phyloP scores from a whole-genome alignment of 129 eudicot species.

The Chrysanthemum lavandulifolium region DNA sequence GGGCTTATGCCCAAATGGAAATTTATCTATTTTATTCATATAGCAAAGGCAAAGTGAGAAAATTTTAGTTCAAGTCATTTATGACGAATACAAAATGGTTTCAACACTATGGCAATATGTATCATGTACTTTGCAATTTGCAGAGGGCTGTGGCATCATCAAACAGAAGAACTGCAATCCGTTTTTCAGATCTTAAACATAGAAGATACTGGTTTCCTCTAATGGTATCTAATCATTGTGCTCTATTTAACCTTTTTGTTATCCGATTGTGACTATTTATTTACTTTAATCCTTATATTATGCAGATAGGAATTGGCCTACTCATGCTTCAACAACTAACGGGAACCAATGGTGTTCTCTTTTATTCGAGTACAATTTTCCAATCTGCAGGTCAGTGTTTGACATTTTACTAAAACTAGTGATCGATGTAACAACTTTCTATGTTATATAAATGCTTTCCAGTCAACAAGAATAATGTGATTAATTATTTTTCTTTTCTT shows the following conservation, averaged over 20 bases:
- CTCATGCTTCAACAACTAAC: conserved; percentile 72
- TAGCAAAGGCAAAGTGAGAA: no score
- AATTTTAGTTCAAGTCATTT: no score
- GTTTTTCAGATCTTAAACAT: conserved; percentile 70
- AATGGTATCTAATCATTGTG: conserved; percentile 48
- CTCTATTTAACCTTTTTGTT: background rate
- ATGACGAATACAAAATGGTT: background rate
- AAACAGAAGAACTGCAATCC: conserved; percentile 69
- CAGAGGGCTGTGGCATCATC: conserved; percentile 87
- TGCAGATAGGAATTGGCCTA: conserved; percentile 90
- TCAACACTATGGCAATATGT: background rate
- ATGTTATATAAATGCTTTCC: background rate
- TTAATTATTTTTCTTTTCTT: conserved; percentile 19
- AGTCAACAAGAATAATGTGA: background rate
- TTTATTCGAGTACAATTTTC: conserved; percentile 82
- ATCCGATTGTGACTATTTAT: background rate
- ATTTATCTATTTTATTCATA: no score
- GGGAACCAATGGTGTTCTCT: conserved; percentile 87
- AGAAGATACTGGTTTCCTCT: conserved; percentile 95
- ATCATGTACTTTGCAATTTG: conserved; percentile 15
- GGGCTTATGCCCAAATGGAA: no score
- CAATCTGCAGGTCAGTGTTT: conserved; percentile 66
- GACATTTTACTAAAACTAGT: background rate
- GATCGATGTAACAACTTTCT: background rate
- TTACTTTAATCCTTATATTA: conserved; percentile 10